Percentiles rank a stretch among this genome's conserved stretches.
These are phyloP conservation scores for Pelargonium citronellum DNA, from an alignment of 441 rosid genomes.

Conservation along the genomic window DNA sequence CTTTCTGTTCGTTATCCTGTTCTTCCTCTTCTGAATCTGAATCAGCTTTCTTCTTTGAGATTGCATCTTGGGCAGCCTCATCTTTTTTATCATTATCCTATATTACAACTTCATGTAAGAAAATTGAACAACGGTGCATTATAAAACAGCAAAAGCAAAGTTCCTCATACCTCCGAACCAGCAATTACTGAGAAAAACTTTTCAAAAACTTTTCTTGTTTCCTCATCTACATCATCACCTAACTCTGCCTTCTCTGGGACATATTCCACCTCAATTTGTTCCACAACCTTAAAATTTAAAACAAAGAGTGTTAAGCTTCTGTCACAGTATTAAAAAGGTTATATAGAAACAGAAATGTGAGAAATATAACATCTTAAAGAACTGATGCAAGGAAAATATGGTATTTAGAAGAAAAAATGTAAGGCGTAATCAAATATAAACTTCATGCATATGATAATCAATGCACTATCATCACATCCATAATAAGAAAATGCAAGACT, in stretches of 20 bases:
- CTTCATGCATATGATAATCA: too few relatives aligned
- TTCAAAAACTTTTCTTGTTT: slow-evolving; percentile 73
- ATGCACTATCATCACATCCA: too few relatives aligned
- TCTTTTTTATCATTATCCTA: slow-evolving; percentile 62
- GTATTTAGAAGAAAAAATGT: neutral
- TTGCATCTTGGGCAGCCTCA: slow-evolving; percentile 58
- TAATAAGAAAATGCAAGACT: too few relatives aligned
- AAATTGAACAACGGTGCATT: neutral
- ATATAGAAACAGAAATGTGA: neutral
- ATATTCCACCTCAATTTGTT: slow-evolving; percentile 75
- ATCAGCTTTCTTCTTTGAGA: slow-evolving; percentile 50
- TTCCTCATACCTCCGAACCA: slow-evolving; percentile 49
- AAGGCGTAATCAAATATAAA: neutral
- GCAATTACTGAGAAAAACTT: slow-evolving; percentile 55
- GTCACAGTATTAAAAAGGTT: neutral
- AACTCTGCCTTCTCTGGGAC: slow-evolving; percentile 80
- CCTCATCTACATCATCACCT: slow-evolving; percentile 72
- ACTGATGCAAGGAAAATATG: neutral
- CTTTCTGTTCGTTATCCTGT: slow-evolving; percentile 56
- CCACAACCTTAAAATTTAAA: slow-evolving; percentile 36
- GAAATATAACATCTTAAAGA: neutral
- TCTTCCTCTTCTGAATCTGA: slow-evolving; percentile 77
- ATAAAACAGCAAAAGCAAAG: neutral
- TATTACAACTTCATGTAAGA: neutral
- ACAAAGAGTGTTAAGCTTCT: neutral